A percentile compares a stretch with the other conserved stretches of the same genome.
Evolutionary conservation across 208 protist genomes (phyloP).

Genomic region (Acanthamoeba castellanii): DNA sequence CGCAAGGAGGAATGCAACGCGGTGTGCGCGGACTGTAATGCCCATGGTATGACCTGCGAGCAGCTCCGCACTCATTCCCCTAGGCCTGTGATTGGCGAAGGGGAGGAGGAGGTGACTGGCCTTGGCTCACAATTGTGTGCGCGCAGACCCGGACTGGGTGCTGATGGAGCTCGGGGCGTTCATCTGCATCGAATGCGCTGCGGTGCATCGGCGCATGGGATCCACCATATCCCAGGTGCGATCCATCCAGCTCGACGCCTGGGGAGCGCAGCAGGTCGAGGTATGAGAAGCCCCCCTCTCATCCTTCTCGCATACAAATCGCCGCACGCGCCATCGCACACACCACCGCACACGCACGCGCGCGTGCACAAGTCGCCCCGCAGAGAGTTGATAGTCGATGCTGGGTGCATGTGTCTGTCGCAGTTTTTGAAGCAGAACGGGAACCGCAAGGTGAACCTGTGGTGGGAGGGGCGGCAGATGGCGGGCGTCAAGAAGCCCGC

Average conservation of each 20-base stretch:
- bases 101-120: too few species aligned
- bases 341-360: not conserved
- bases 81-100: too few species aligned
- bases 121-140: too few species aligned
- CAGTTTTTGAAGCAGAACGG: constrained; percentile 71
- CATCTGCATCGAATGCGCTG: constrained; percentile 70
- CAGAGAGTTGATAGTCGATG: too few species aligned
- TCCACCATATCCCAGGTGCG: constrained; percentile 66
- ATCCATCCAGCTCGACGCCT: constrained; percentile 50
- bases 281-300: not conserved
- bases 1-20: constrained; percentile 16
- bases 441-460: constrained; percentile 57
- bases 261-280: constrained; percentile 41
- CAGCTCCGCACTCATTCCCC: not conserved
- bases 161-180: constrained; percentile 64
- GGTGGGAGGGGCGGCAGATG: constrained; percentile 19
- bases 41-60: not conserved
- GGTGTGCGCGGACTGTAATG: constrained; percentile 43
- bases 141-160: constrained; percentile 71
- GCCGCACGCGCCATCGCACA: not conserved
- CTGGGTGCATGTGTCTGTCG: too few species aligned
- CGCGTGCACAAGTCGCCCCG: too few species aligned
- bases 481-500: constrained; percentile 50
- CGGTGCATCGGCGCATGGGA: constrained; percentile 33
- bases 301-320: not conserved